A percentile compares a stretch with the other conserved stretches of the same genome.
phyloP scores from a whole-genome alignment of 2,329 filamentous ascomycete genomes.

The Penicillium aurantiogriseum region DNA sequence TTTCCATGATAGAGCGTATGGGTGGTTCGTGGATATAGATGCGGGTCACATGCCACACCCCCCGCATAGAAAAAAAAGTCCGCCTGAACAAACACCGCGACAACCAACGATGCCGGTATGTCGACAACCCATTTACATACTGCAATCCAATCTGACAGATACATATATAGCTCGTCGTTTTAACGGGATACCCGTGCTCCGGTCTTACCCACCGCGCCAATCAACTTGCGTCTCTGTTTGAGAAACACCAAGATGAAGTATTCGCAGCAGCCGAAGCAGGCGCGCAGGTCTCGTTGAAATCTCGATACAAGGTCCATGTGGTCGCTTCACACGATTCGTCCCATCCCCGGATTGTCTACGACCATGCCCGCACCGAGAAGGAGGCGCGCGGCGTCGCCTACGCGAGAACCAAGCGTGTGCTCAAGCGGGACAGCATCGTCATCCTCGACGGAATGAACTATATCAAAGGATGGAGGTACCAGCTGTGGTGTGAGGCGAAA shows the following conservation, averaged over 20 bases:
- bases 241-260: constrained; percentile 49
- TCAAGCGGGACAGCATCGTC: constrained; percentile 59
- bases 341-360: constrained; percentile 54
- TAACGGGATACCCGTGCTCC: constrained; percentile 63
- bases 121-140: background rate
- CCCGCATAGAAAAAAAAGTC: constrained; percentile 20
- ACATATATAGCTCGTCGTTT: constrained; percentile 53
- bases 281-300: constrained; percentile 38
- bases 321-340: constrained; percentile 42
- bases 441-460: constrained; percentile 66
- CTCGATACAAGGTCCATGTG: constrained; percentile 45
- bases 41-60: constrained; percentile 23
- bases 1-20: background rate
- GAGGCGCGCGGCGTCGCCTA: constrained; percentile 62
- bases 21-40: background rate
- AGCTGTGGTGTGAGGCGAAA: constrained; percentile 67
- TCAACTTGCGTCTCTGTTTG: constrained; percentile 56
- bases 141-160: background rate
- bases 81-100: constrained; percentile 8
- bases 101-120: constrained; percentile 31
- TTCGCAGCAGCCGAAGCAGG: constrained; percentile 31
- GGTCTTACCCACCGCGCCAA: constrained; percentile 61
- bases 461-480: constrained; percentile 67
- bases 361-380: constrained; percentile 59
- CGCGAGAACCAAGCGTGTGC: constrained; percentile 59